Evolutionary conservation across 176 grass and related monocot genomes (phyloP), one percentile per base, ranked within the genome.

Genomic region (Triticum urartu): DNA sequence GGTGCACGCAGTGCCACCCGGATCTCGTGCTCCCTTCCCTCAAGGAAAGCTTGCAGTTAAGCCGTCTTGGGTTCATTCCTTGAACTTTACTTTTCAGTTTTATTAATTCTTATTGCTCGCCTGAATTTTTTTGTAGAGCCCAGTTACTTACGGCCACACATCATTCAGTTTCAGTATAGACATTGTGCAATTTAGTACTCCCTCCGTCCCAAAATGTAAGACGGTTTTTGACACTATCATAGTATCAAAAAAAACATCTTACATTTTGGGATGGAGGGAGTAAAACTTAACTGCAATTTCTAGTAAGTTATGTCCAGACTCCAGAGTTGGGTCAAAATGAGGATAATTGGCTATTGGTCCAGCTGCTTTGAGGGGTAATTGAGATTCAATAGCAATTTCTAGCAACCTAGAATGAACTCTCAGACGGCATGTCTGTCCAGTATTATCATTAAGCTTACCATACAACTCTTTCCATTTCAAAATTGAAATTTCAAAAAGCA

Each of bases 1-100:
- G 92, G 92, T 95, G 94, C 91, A 93, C 89, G 0, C 91, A 95
- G 15, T 87, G 87, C 78, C 91, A 95, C 63, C 86, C 91, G 5
- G 78, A 95, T 22, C 87, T 87, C 28, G 87, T 95, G 5, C 81
- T 93, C 74, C 89, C 91, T 3, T 86, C 91, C 33, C 89, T 95
- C 59, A 80, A n/a, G 20, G 83, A 83, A 38, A 93, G 84, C 68
- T 86, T 95, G 78, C 60, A 77, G 93, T 93, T 79, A 92, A 30
- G 42, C 13, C 47, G 10, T 40, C 5, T 40, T 25, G 20, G 20
- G 30, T 65, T 61, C 22, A 76, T 74, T 84, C 87, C 36, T 78
- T 65, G 21, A 65, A 40, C 54, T 78, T 54, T 24, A 39, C 33
- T 84, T 66, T 43, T 5, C 36, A 35, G 65, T 35, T 68, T 54